These are phyloP conservation scores for Sphagnum contortum DNA, from an alignment of 225 moss, liverwort and hornwort species.

Conservation along the genomic window DNA sequence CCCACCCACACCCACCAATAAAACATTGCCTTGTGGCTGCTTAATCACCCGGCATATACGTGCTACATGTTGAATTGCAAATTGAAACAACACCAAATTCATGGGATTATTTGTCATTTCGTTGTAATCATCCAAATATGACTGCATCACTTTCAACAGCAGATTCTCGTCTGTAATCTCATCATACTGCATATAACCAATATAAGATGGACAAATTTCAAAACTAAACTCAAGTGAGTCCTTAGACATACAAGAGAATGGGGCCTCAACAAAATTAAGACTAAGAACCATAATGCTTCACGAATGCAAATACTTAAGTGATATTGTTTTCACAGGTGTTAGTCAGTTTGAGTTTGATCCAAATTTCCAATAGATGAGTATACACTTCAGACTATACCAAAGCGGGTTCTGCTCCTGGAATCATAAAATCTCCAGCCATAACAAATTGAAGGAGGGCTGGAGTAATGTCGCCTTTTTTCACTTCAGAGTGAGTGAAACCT, in stretches of 20 bases:
- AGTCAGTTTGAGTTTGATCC: too few species aligned
- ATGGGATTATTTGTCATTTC: slow-evolving; percentile 77
- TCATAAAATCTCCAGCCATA: slow-evolving; percentile 84
- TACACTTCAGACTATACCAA: slow-evolving; percentile 15
- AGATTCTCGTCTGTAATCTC: slow-evolving; percentile 64
- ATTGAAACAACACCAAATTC: slow-evolving; percentile 87
- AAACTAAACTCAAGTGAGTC: neutral
- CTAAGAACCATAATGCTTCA: too few species aligned
- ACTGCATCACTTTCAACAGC: slow-evolving; percentile 59
- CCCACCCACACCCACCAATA: slow-evolving; percentile 77
- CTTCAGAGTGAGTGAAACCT: slow-evolving; percentile 67
- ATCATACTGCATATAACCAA: slow-evolving; percentile 42
- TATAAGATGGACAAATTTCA: neutral
- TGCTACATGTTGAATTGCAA: slow-evolving; percentile 82
- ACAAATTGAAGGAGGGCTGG: slow-evolving; percentile 61
- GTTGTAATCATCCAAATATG: slow-evolving; percentile 79
- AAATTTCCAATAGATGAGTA: too few species aligned
- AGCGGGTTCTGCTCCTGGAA: slow-evolving; percentile 67
- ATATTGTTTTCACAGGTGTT: too few species aligned
- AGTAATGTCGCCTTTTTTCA: slow-evolving; percentile 62
- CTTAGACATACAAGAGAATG: too few species aligned
- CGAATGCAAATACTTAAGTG: too few species aligned
- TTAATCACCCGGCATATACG: slow-evolving; percentile 85
- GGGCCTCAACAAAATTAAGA: too few species aligned
- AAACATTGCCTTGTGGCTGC: slow-evolving; percentile 77